A percentile compares a stretch with the other conserved stretches of the same genome.
Evolutionary conservation across 495 filamentous ascomycete genomes (phyloP).

Genomic region (Polyplosphaeria fusca): DNA sequence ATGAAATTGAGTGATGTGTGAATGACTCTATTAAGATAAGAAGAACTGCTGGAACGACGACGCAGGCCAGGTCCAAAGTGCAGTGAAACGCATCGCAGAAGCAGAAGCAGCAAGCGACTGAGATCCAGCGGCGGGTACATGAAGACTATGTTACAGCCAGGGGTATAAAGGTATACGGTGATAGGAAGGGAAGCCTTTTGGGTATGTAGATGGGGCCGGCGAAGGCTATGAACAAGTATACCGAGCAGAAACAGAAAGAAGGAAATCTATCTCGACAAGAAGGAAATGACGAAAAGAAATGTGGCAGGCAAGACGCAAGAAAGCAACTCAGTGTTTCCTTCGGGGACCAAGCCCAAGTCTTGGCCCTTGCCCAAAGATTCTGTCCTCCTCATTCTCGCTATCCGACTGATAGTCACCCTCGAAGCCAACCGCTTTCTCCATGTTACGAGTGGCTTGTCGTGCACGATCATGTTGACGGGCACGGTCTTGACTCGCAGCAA

Average conservation of each 20-base stretch:
- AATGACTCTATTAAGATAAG: no score
- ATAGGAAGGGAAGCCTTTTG: not conserved
- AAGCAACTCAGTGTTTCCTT: no score
- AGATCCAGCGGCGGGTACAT: no score
- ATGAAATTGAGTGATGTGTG: no score
- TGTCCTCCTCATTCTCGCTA: constrained; percentile 10
- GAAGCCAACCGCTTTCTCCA: constrained; percentile 13
- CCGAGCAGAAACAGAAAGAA: not conserved
- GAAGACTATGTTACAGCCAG: not conserved
- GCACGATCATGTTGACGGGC: not conserved
- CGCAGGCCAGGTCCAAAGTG: not conserved
- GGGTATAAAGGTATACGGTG: not conserved
- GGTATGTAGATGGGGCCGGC: not conserved
- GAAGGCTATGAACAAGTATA: not conserved
- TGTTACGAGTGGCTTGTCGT: constrained; percentile 12
- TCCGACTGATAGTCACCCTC: constrained; percentile 11
- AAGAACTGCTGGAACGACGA: not conserved
- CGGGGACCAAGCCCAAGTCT: not conserved
- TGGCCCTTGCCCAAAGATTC: not conserved
- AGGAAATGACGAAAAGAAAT: not conserved
- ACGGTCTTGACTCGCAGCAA: constrained; percentile 2
- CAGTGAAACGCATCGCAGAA: not conserved
- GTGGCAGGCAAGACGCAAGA: no score
- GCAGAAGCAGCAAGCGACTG: no score
- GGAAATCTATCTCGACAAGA: not conserved